These are phyloP conservation scores for Neltuma alba DNA, from an alignment of 306 rosid species.

Conservation along the genomic window DNA sequence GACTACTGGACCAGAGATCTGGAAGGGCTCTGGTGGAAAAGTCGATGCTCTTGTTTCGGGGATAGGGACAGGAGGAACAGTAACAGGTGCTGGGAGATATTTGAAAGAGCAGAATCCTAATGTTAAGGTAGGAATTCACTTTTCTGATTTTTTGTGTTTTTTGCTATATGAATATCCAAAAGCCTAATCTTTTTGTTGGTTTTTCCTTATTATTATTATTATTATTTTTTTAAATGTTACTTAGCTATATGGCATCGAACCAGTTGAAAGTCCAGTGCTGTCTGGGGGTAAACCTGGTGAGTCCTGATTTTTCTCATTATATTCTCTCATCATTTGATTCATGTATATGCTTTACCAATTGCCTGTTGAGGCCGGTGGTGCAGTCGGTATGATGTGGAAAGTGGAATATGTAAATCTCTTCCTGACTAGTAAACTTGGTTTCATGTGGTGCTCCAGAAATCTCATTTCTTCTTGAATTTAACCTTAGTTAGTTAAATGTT, in stretches of 20 bases:
- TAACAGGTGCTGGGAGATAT: conserved; percentile 87
- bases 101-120: conserved; percentile 85
- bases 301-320: conserved; percentile 28
- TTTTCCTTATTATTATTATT: not conserved
- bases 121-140: conserved; percentile 60
- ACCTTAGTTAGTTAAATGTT: not conserved
- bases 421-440: not conserved
- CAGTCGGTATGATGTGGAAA: not conserved
- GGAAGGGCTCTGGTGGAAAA: conserved; percentile 75
- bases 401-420: conserved; percentile 1
- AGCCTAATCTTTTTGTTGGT: not conserved
- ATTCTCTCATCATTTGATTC: not conserved
- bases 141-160: conserved; percentile 16
- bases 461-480: not conserved
- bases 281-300: conserved; percentile 95
- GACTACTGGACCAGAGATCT: conserved; percentile 95
- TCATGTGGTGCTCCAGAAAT: not conserved
- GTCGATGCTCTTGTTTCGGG: conserved; percentile 92
- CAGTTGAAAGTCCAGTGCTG: conserved; percentile 83
- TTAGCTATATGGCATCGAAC: conserved; percentile 86
- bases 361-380: not conserved
- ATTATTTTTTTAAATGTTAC: not conserved
- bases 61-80: conserved; percentile 93
- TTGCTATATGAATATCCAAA: not conserved
- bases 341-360: conserved; percentile 4